phyloP scores from a whole-genome alignment of 495 filamentous ascomycete genomes.

The Penicillium turbatum region DNA sequence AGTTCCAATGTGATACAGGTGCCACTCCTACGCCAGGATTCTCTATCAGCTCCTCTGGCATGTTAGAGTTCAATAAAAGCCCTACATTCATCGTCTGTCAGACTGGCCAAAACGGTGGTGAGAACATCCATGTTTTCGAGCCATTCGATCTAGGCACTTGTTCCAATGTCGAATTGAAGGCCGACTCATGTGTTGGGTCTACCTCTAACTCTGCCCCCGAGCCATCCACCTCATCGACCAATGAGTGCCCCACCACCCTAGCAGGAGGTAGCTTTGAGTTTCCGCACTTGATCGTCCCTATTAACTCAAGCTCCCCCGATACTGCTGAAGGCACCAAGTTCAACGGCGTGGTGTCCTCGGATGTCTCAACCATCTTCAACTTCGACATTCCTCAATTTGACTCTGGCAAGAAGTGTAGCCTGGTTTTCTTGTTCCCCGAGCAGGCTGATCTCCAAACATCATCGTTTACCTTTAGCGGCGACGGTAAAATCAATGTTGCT shows the following conservation, averaged over 20 bases:
- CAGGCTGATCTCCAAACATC: conserved; percentile 50
- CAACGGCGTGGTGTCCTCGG: conserved; percentile 51
- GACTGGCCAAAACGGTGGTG: conserved; percentile 44
- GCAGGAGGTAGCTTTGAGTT: conserved; percentile 48
- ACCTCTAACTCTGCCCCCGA: conserved; percentile 22
- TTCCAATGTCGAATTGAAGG: no score
- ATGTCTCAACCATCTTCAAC: conserved; percentile 60
- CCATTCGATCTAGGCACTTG: no score
- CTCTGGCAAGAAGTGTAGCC: conserved; percentile 55
- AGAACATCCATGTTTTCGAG: no score
- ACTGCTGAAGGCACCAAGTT: conserved; percentile 49
- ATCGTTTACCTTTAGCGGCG: conserved; percentile 53
- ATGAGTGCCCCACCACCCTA: conserved; percentile 49
- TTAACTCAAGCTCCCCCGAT: conserved; percentile 52
- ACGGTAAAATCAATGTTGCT: conserved; percentile 51
- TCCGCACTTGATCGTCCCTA: conserved; percentile 64
- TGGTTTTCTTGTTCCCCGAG: conserved; percentile 63
- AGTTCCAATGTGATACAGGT: conserved; percentile 63
- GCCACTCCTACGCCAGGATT: conserved; percentile 44
- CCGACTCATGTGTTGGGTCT: no score
- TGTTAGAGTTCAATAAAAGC: conserved; percentile 41
- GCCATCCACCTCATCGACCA: conserved; percentile 15
- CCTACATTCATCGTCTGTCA: conserved; percentile 51
- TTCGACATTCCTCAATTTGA: conserved; percentile 58
- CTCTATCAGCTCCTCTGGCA: conserved; percentile 44